phyloP scores from a whole-genome alignment of 2,329 filamentous ascomycete genomes.

The Parastagonospora avenae region DNA sequence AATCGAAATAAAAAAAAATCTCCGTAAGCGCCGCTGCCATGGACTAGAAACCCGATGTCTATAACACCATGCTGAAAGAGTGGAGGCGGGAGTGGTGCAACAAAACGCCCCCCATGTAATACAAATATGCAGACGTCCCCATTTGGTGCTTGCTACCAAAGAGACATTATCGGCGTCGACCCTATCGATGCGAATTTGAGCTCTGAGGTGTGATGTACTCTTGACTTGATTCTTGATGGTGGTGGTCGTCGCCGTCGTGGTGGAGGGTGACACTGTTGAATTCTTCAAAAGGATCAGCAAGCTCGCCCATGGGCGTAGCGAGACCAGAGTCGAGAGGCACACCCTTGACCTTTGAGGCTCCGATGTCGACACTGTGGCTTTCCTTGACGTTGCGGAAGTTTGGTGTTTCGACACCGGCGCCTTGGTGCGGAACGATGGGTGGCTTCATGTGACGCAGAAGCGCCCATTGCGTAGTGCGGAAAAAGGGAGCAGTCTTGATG shows the following conservation, averaged over 20 bases:
- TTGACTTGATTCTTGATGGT: constrained; percentile 40
- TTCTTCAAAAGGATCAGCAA: constrained; percentile 92
- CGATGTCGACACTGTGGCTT: constrained; percentile 88
- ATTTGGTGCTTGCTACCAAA: constrained; percentile 2
- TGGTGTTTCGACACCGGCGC: constrained; percentile 87
- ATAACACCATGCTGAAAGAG: constrained; percentile 32
- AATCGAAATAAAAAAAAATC: constrained; percentile 11
- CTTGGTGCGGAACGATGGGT: constrained; percentile 91
- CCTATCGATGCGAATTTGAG: constrained; percentile 30
- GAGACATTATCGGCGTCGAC: background rate
- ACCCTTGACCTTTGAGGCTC: constrained; percentile 65
- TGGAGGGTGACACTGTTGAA: constrained; percentile 98
- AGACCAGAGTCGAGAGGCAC: constrained; percentile 86
- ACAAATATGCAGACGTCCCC: constrained; percentile 5
- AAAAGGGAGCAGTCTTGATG: constrained; percentile 95
- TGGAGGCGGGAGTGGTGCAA: constrained; percentile 32
- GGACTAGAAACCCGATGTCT: constrained; percentile 19
- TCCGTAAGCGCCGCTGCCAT: constrained; percentile 26
- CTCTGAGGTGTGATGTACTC: constrained; percentile 29
- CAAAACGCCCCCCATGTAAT: constrained; percentile 24
- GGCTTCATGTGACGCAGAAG: constrained; percentile 97
- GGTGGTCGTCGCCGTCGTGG: constrained; percentile 84
- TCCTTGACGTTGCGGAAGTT: constrained; percentile 99
- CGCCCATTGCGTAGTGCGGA: constrained; percentile 94
- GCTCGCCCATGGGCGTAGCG: constrained; percentile 80